A percentile compares a stretch with the other conserved stretches of the same genome.
Conservation (phyloP, 768 basidiomycete species). For the Scleroderma bovista region DNA sequence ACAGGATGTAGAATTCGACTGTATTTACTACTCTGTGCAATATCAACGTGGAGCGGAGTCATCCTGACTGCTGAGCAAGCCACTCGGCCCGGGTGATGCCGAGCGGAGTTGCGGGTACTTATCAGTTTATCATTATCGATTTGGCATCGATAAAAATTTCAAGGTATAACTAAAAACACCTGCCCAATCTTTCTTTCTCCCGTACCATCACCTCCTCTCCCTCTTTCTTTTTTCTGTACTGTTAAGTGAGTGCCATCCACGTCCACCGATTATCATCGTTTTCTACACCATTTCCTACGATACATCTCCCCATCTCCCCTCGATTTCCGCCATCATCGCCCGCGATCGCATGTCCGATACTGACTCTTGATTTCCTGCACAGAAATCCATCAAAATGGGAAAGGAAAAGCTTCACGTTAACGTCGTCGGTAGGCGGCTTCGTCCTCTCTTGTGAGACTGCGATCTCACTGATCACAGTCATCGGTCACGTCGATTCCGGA, state of each 20-base stretch:
- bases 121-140: slow-evolving; percentile 55
- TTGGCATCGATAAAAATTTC: slow-evolving; percentile 63
- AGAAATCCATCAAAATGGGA: slow-evolving; percentile 79
- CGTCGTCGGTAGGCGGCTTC: slow-evolving; percentile 76
- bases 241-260: slow-evolving; percentile 35
- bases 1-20: slow-evolving; percentile 4
- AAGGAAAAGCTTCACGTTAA: slow-evolving; percentile 96
- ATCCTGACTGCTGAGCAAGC: not conserved
- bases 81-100: slow-evolving; percentile 19
- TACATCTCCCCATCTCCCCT: slow-evolving; percentile 14
- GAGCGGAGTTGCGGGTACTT: slow-evolving; percentile 38
- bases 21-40: slow-evolving; percentile 8
- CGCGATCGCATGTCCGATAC: slow-evolving; percentile 11
- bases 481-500: slow-evolving; percentile 99
- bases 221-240: slow-evolving; percentile 35
- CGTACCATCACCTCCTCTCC: slow-evolving; percentile 32
- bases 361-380: slow-evolving; percentile 10
- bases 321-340: slow-evolving; percentile 22
- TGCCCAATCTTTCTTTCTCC: slow-evolving; percentile 28
- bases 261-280: not conserved
- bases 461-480: slow-evolving; percentile 48
- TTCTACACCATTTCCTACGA: not conserved
- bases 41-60: not conserved
- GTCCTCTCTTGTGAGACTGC: slow-evolving; percentile 24
- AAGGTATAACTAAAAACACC: slow-evolving; percentile 58